A percentile compares a stretch with the other conserved stretches of the same genome.
Evolutionary conservation across 2,329 filamentous ascomycete genomes (phyloP).

Genomic region (Aspergillus ochraceoroseus): DNA sequence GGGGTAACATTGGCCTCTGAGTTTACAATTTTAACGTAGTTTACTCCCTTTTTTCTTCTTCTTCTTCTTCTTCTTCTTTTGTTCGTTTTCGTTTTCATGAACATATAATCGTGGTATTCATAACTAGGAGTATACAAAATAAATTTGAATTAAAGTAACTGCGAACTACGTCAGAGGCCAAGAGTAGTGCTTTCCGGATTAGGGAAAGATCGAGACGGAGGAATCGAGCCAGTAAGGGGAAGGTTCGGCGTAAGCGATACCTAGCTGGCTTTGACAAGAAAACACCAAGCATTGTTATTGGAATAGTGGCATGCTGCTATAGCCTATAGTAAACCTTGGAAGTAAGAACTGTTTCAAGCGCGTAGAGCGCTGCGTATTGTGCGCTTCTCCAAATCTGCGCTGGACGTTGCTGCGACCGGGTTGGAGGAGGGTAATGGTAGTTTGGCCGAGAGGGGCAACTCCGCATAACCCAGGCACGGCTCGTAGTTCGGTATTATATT

Average conservation of each 20-base stretch:
- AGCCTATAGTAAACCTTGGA: background rate
- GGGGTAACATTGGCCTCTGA: too few species aligned
- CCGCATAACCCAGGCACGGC: background rate
- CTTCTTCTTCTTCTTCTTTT: too few species aligned
- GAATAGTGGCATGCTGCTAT: conserved; percentile 2
- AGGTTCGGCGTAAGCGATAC: conserved; percentile 8
- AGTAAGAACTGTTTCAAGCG: conserved; percentile 4
- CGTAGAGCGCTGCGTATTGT: conserved; percentile 12
- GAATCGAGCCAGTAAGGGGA: conserved; percentile 5
- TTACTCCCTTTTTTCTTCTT: too few species aligned
- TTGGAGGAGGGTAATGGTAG: background rate
- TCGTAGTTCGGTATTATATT: too few species aligned
- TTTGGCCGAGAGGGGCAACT: too few species aligned
- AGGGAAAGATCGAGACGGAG: background rate
- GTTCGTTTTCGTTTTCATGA: too few species aligned
- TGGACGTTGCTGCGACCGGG: background rate
- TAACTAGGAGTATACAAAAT: background rate
- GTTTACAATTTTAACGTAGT: too few species aligned
- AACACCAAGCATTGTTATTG: conserved; percentile 16
- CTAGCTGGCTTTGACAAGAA: conserved; percentile 10
- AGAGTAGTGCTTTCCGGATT: conserved; percentile 14
- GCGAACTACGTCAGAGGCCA: conserved; percentile 19
- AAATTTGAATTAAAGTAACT: too few species aligned
- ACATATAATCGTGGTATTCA: too few species aligned
- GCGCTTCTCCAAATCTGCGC: too few species aligned